These are phyloP conservation scores for Taxillus chinensis DNA, from an alignment of 164 flowering plant species.

Conservation along the genomic window DNA sequence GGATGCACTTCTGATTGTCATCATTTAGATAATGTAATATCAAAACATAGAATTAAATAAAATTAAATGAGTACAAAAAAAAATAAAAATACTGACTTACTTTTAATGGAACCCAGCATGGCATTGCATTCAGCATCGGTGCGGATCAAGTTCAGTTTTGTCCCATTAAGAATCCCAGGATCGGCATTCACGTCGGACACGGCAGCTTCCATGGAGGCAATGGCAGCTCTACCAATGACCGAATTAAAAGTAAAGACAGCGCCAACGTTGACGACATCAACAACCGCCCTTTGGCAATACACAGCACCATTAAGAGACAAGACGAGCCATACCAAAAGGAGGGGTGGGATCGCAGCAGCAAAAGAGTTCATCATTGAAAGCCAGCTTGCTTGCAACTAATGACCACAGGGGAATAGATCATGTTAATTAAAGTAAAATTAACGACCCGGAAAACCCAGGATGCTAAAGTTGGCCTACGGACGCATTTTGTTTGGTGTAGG, in stretches of 20 bases:
- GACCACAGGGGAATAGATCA: too few relatives aligned
- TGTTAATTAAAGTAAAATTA: too few relatives aligned
- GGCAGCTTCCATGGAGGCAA: slow-evolving; percentile 55
- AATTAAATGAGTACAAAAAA: background rate
- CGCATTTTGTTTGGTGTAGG: too few relatives aligned
- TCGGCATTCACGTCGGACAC: slow-evolving; percentile 51
- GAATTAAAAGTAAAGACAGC: slow-evolving; percentile 64
- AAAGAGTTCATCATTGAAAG: background rate
- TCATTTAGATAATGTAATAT: too few relatives aligned
- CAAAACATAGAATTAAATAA: background rate
- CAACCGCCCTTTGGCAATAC: slow-evolving; percentile 24
- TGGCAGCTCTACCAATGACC: slow-evolving; percentile 65
- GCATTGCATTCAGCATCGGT: slow-evolving; percentile 48
- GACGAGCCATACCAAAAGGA: slow-evolving; percentile 17
- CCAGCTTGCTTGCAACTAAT: background rate
- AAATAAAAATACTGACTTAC: slow-evolving; percentile 21
- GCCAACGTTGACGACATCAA: slow-evolving; percentile 47
- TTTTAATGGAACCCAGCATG: slow-evolving; percentile 53
- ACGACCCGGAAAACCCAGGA: too few relatives aligned
- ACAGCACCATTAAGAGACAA: slow-evolving; percentile 16
- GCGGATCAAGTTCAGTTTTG: slow-evolving; percentile 32
- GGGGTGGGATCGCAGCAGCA: background rate
- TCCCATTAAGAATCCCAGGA: slow-evolving; percentile 44
- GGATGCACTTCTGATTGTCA: too few relatives aligned
- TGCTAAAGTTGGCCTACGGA: too few relatives aligned